Evolutionary conservation across 371 early-diverging fungal genomes (phyloP), one percentile per base, ranked within the genome.

Genomic region (Entomophthora muscae): DNA sequence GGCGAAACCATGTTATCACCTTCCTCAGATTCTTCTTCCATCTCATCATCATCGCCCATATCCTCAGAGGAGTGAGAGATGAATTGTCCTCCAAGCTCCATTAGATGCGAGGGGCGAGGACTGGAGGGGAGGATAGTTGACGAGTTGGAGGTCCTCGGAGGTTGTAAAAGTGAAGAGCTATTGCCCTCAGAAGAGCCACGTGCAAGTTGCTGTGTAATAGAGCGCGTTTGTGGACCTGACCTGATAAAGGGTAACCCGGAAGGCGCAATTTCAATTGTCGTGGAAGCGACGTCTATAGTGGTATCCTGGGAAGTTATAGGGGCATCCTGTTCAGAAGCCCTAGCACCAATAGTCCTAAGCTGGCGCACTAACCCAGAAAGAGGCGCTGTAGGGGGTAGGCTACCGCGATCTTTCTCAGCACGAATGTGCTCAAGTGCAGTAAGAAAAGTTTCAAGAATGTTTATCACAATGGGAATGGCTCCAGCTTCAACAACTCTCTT

Each of bases 401-500:
- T 57, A 63, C 81, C 79, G 61, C 76, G 79, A 64, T 81, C 83
- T 26, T 78, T 76, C 63, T 78, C 77, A 67, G 82, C 78, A 17
- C 76, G 69, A 64, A 61, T 61, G 68, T 71, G 67, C 67, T 83
- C 78, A 28, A 79, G 66, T 31, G 79, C 75, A 26, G 72, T 75
- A 53, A 82, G 71, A 70, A 84, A 83, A 59, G 80, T 83, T 62
- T 83, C 82, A 51, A 91, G 81, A 52, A 91, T 79, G 30, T 80
- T 82, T 62, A 88, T 79, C 13, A 91, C 81, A 51, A 90, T 81
- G 1, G 82, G 82, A 26, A 92, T 78, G 64, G 88, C 80, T 1
- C 90, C 91, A 53, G 88, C 87, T 59, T 89, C 84, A 1, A 90
- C 91, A 27, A 92, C 83, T 51, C 90, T 77, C 59, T 84, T 83